Evolutionary conservation across 495 filamentous ascomycete species (phyloP).

Genomic region (Neurospora tetrasperma): DNA sequence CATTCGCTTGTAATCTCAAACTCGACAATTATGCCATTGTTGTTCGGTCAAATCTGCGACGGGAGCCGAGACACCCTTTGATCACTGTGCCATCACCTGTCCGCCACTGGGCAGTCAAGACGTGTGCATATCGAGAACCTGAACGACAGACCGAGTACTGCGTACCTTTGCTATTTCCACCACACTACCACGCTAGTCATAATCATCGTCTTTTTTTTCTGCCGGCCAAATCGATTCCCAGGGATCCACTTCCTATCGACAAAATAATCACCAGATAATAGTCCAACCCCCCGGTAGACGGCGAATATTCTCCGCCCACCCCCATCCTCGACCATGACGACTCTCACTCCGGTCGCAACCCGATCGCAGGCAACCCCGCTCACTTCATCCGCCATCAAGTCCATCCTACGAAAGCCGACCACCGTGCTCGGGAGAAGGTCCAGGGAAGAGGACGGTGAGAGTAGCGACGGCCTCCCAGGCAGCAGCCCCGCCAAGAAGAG

Average conservation of each 20-base stretch:
- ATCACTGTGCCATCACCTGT: background rate
- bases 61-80: background rate
- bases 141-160: background rate
- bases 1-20: background rate
- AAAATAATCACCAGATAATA: constrained; percentile 1
- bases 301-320: background rate
- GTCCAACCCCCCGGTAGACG: background rate
- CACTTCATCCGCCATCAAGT: constrained; percentile 27
- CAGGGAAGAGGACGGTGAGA: constrained; percentile 29
- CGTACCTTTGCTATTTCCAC: background rate
- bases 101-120: background rate
- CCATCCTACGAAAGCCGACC: constrained; percentile 33
- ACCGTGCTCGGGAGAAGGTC: constrained; percentile 28
- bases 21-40: background rate
- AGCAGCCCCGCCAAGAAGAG: constrained; percentile 48
- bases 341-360: constrained; percentile 18
- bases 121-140: background rate
- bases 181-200: background rate
- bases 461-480: constrained; percentile 29
- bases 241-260: background rate
- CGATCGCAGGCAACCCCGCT: constrained; percentile 12
- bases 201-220: background rate
- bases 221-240: background rate
- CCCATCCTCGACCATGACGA: constrained; percentile 15
- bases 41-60: background rate